Evolutionary conservation across 345 rosid genomes (phyloP).

Genomic region (Aurinia saxatilis): DNA sequence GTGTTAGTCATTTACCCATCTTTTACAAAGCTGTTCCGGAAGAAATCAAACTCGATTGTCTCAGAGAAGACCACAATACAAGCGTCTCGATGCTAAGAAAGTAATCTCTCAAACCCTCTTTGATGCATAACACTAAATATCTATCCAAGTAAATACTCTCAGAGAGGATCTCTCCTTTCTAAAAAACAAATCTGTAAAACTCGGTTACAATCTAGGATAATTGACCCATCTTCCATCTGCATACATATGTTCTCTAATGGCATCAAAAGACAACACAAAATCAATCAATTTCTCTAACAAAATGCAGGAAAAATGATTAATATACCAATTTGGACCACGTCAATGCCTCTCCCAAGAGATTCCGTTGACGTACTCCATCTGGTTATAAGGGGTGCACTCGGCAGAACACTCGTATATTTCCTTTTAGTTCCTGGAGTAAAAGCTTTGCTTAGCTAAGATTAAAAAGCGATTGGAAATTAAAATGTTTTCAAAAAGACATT

Average conservation of each 20-base stretch:
- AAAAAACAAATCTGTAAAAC: constrained; percentile 62
- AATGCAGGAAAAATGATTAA: too few species aligned
- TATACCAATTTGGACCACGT: constrained; percentile 71
- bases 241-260: too few species aligned
- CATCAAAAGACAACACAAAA: too few species aligned
- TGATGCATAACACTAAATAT: constrained; percentile 83
- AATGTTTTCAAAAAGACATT: too few species aligned
- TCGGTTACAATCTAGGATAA: too few species aligned
- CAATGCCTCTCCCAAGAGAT: constrained; percentile 72
- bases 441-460: background rate
- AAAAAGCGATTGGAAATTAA: background rate
- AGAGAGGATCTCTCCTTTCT: constrained; percentile 44
- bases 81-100: constrained; percentile 64
- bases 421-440: constrained; percentile 71
- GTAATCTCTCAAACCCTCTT: constrained; percentile 91
- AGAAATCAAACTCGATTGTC: constrained; percentile 81
- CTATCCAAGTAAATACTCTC: constrained; percentile 86
- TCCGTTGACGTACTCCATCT: constrained; percentile 57
- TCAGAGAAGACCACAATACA: constrained; percentile 76
- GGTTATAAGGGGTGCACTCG: constrained; percentile 82
- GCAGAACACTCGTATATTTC: constrained; percentile 94
- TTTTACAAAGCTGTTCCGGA: constrained; percentile 70
- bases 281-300: too few species aligned
- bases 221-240: too few species aligned
- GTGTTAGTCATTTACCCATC: constrained; percentile 51